A percentile compares a stretch with the other conserved stretches of the same genome.
phyloP scores from a whole-genome alignment of 106 monocot species.

The Allium sativum region DNA sequence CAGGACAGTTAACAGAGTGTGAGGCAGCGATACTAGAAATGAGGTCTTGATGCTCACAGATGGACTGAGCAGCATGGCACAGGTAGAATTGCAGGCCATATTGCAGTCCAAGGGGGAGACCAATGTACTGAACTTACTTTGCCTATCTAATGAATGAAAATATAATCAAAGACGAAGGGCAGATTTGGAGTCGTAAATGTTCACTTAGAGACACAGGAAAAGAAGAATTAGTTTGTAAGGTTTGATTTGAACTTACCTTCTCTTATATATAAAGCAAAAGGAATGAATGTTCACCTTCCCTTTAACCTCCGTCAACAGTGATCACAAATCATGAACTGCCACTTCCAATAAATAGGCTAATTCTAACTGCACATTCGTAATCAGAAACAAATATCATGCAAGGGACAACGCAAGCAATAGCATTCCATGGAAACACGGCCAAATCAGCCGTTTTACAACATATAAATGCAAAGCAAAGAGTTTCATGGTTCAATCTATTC shows the following conservation, averaged over 20 bases:
- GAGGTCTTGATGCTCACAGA: too few species aligned
- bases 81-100: too few species aligned
- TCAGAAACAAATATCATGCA: slow-evolving; percentile 21
- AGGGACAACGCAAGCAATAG: slow-evolving; percentile 25
- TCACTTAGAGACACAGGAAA: background rate
- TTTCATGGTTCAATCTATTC: slow-evolving; percentile 16
- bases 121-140: too few species aligned
- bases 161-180: too few species aligned
- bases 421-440: slow-evolving; percentile 28
- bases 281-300: background rate
- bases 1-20: too few species aligned
- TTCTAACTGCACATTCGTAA: background rate
- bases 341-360: too few species aligned
- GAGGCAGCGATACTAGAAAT: too few species aligned
- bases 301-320: background rate
- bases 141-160: too few species aligned
- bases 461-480: slow-evolving; percentile 19
- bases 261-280: background rate
- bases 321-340: background rate
- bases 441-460: slow-evolving; percentile 31
- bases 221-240: background rate
- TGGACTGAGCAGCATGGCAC: too few species aligned
- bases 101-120: too few species aligned
- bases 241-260: slow-evolving; percentile 1
- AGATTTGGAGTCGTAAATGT: too few species aligned